Base-by-base conservation (phyloP, 2,329 filamentous ascomycete genomes). In the Fusarium beomiforme region DNA sequence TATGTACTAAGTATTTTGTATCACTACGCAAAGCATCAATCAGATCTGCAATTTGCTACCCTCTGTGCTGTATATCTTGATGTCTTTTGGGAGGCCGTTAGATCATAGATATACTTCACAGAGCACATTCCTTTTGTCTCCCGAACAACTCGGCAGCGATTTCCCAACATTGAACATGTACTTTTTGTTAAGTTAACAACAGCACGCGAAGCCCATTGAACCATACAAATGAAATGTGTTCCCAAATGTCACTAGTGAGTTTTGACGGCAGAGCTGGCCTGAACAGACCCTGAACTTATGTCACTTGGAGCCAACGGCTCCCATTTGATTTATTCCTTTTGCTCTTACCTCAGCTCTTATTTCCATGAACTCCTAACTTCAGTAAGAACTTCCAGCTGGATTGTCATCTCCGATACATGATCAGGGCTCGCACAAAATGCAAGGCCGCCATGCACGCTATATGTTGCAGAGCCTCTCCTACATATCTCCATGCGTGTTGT, bases 1-100 rank as follows among this genome's bases (percentile, higher is more conserved):
- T 66, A 73, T 76, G 73, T 75, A 76, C 66, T 29, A 72, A 72
- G 53, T 65, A 76, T 66, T 29, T 46, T 76, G 74, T 76, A 76
- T 59, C 51, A 74, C 59, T 58, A 67, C 66, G 33, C 60, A 64
- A 56, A 59, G 33, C 66, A 67, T 46, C 56, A 42, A 44, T 41
- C 59, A 53, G 53, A 41, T 50, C 57, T 51, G 39, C 46, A 44
- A 53, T 41, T 36, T 31, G 19, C 36, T 54, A 31, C 17, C 46
- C 37, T 24, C 17, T 59, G 10, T 50, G 8, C n/a, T 60, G 26
- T 37, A 23, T 31, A 31, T 21, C 47, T 58, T 11, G 8, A n/a
- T 66, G 23, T 23, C 41, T 16, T 51, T 19, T 24, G 12, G 23
- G 34, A 16, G n/a, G 23, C n/a, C 50, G 39, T 23, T 41, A 29